These are phyloP conservation scores for Pichia thaimueangensis DNA, from an alignment of 805 yeast species.

Conservation along the genomic window DNA sequence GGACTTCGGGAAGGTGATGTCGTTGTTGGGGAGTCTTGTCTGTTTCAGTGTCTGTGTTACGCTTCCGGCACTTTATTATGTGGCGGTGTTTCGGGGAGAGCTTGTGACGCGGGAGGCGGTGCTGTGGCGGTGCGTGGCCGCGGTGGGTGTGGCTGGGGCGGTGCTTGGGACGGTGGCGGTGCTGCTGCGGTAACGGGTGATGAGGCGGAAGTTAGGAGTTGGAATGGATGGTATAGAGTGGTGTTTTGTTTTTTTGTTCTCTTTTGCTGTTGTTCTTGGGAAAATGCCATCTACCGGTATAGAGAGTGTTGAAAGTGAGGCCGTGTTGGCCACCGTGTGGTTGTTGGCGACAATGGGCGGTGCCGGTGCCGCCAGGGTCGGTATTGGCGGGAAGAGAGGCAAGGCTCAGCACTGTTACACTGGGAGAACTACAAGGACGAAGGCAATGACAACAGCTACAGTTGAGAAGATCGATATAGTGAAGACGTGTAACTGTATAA, in stretches of 20 bases:
- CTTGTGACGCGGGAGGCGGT: conserved; percentile 32
- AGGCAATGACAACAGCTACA: conserved; percentile 21
- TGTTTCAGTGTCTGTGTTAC: conserved; percentile 77
- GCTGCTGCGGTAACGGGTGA: conserved; percentile 13
- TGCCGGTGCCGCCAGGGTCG: not conserved
- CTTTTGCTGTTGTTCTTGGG: too few species aligned
- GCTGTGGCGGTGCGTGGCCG: not conserved
- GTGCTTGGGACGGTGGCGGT: conserved; percentile 58
- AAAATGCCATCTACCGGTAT: too few species aligned
- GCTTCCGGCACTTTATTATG: conserved; percentile 68
- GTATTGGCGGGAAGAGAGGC: not conserved
- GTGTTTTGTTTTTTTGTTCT: not conserved
- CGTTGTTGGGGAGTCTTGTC: conserved; percentile 73
- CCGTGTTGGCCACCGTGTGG: conserved; percentile 5
- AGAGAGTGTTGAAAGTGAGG: too few species aligned
- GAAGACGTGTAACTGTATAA: conserved; percentile 31
- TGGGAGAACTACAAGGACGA: not conserved
- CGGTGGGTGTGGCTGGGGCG: conserved; percentile 32
- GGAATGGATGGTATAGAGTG: too few species aligned
- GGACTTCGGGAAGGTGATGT: conserved; percentile 74
- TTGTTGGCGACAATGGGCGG: conserved; percentile 6
- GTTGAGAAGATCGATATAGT: conserved; percentile 38
- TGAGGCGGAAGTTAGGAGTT: not conserved
- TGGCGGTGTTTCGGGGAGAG: conserved; percentile 47
- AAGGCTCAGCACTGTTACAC: too few species aligned